Base-by-base conservation (phyloP, 371 early-diverging fungal species). In the Mucor piriformis region DNA sequence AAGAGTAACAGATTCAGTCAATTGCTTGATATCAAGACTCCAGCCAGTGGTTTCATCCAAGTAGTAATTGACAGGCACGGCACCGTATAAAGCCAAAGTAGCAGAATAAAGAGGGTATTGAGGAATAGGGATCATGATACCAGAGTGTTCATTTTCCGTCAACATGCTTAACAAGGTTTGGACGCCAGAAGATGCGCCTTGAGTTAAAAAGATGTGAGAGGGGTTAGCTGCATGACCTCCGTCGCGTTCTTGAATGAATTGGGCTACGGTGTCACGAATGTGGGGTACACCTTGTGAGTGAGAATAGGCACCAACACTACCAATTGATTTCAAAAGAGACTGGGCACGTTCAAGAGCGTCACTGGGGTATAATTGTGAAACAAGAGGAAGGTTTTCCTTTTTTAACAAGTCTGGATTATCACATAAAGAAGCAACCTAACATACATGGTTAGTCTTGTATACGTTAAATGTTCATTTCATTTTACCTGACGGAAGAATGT, bases 51-150 rank as follows among this genome's bases (percentile, higher is more conserved):
- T 67, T 75, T 97, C 97, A 64, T 94, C 85, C 47, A 97, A 72
- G 48, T 89, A 93, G 70, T 97, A 97, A 2, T 88, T 91, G 4
- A 96, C 95, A 21, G 92, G 85, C 4, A 77, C 74, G 6, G 92
- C 94, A 58, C 90, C 77, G 66, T 85, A 85, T 13, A 93, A 74
- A 5, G 92, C 78, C 33, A 96, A 75, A 1, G 91, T 83, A 20
- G 96, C 97, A 15, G 94, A 90, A 82, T 97, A 97, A 25, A 97
- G 88, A 16, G 97, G 97, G 64, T 97, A 97, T 70, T 97, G 97
- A 8, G 97, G 97, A 44, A 96, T 94, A 16, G 97, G 97, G 53
- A 96, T 96, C 95, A 97, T 94, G 62, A 97, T 85, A 15, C 97
- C 97, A 23, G 94, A 90, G 16, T 88, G 77, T 21, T 66, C 48